Percentiles rank a stretch among this genome's conserved stretches.
Conservation (phyloP, 2,329 filamentous ascomycete genomes). For the Aureobasidium sp. region DNA sequence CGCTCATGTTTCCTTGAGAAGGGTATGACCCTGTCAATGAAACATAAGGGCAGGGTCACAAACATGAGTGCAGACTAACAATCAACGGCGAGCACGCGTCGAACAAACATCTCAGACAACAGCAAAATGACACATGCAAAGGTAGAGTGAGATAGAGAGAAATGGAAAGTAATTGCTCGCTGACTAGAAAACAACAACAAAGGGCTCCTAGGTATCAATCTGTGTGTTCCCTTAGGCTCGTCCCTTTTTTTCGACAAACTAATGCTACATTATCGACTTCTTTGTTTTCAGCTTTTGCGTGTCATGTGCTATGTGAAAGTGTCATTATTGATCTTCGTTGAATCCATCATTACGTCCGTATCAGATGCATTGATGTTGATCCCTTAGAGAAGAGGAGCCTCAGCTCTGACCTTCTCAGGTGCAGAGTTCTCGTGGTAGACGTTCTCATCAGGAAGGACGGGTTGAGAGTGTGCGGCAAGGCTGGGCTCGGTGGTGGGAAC, state of each 20-base stretch:
- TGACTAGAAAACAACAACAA: conserved; percentile 2
- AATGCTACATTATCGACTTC: conserved; percentile 11
- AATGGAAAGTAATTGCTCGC: conserved; percentile 10
- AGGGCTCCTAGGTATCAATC: conserved; percentile 8
- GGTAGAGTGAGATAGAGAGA: neutral
- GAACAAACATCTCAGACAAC: too few relatives aligned
- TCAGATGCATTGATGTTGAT: neutral
- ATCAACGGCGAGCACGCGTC: too few relatives aligned
- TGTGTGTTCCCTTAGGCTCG: neutral
- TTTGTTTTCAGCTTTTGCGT: conserved; percentile 1
- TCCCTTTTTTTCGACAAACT: conserved; percentile 1
- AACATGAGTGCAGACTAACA: too few relatives aligned
- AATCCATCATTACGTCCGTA: conserved; percentile 10
- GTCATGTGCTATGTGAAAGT: conserved; percentile 1
- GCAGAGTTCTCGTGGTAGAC: conserved; percentile 12
- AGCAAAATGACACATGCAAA: neutral
- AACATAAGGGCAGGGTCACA: too few relatives aligned
- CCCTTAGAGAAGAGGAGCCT: conserved; percentile 10
- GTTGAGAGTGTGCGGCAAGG: conserved; percentile 9
- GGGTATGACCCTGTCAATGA: too few relatives aligned
- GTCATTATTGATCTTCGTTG: conserved; percentile 9
- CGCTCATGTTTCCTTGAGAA: too few relatives aligned
- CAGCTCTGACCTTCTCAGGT: conserved; percentile 5
- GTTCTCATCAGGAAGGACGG: neutral
- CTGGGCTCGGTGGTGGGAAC: conserved; percentile 12